Base-by-base conservation (phyloP, 306 rosid species). In the Adenanthera pavonina region DNA sequence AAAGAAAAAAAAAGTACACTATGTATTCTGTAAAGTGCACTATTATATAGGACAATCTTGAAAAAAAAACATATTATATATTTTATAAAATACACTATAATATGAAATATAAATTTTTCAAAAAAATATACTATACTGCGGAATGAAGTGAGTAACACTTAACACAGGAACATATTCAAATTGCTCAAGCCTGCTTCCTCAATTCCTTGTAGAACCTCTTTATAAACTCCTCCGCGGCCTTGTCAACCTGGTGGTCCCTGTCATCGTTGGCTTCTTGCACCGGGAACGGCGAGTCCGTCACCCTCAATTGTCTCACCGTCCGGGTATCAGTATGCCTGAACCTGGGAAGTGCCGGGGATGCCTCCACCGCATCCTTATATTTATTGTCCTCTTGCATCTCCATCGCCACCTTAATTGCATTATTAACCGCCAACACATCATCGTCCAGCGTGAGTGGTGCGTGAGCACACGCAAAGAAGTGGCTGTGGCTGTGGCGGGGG, bases 271-370 rank as follows among this genome's bases (percentile, higher is more conserved):
- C 80, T 8, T 87, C 89, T 15, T 86, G 79, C 51, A 93, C 41
- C 3, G 97, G 97, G 19, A 91, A 93, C 16, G 97, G 99, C 0
- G 97, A 95, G 84, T 95, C 99, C 0, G 99, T 93, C 6, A 95
- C 91, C 84, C 99, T 89, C 79, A 93, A 73, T 79, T 89, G 97
- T 66, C 93, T 84, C 64, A 85, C 95, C 84, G 75, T 72, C 3
- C 92, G 97, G 74, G 90, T 92, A 25, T 25, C 30, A 25, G 30
- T 25, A 8, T 59, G 66, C 0, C 91, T 94, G 3, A 90, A 90
- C 40, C 91, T 95, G 0, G 92, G 92, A 1, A 95, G 83, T 0
- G 89, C 89, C 1, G 95, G 97, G 0, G 95, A 92, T 1, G 92
- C 79, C 46, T 80, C 91, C 0, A 78, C 84, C 48, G 13, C 41